Evolutionary conservation across 2,329 filamentous ascomycete genomes (phyloP), one percentile per base, ranked within the genome.

Genomic region (Sclerotinia glacialis): DNA sequence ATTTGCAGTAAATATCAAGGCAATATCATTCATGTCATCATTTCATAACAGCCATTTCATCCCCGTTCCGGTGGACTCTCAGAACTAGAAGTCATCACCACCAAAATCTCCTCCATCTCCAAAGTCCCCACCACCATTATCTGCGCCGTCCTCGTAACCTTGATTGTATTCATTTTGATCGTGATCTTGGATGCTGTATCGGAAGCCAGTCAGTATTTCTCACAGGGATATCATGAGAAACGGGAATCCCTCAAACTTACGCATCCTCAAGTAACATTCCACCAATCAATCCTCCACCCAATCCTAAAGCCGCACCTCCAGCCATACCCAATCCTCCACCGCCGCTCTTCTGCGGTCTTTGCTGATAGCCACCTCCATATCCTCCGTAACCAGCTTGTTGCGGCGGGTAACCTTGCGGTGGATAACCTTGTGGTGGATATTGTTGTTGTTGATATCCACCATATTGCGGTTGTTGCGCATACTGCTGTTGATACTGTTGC

Each of bases 271-370:
- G 78, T 73, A 96, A 69, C 69, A 86, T 85, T 65, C 93, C 93
- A 72, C 92, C 93, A 1, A 97, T 73, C 75, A 97, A 75, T 77
- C 93, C 93, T 70, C 89, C 93, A 71, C 92, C 93, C 5, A 91
- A 78, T 79, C 93, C 93, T 53, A 96, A 80, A 28, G 91, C 91
- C 11, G 89, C 86, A 62, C 88, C 92, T 58, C 91, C 92, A 1
- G 83, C 86, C 68, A 85, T 83, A n/a, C 91, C 91, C 79, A 94
- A 81, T 2, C 83, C 83, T 1, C 63, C 63, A 5, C 80, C 79
- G 31, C 80, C 79, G 31, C 78, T 79, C 72, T 81, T 82, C 68
- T 79, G 82, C 67, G 80, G 78, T 34, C 75, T 72, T 53, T 71
- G 72, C 71, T 76, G 70, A 64, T 69, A 69, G 9, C 69, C 72